Base-by-base conservation (phyloP, 2,329 filamentous ascomycete species). In the Neurospora sp. region DNA sequence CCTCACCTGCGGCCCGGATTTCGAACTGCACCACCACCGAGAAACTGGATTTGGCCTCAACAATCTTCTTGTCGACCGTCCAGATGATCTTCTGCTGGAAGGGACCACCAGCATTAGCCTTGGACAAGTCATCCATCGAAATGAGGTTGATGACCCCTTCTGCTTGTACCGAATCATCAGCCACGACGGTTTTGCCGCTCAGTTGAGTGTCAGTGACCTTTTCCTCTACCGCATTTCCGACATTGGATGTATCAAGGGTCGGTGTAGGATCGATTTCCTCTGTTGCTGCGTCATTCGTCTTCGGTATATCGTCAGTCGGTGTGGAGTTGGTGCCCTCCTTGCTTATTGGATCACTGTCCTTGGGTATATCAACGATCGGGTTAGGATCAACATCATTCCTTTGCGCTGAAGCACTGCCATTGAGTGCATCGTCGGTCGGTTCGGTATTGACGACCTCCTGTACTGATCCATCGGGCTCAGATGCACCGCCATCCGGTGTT, bases 401-500 rank as follows among this genome's bases (percentile, higher is more conserved):
- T 6, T 43, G 15, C 40, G 17, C 15, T 17, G 40, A 43, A 43
- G 40, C 40, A 43, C 17, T 17, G 40, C 17, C 40, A 8, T n/a
- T 43, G 3, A n/a, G 17, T 43, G 40, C 40, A 43, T 43, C 40
- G 17, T n/a, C 40, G 6, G 40, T n/a, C 40, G 40, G 40, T 43
- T 43, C 40, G 40, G n/a, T 10, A 40, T 40, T 40, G 17, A 43
- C 40, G 17, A 8, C 17, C 17, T 43, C 40, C 6, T 43, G 40
- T 43, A n/a, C 40, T 43, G 40, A 43, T 43, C 17, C 40, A 43
- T 8, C 40, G 40, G 17, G 0, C 6, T 3, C 6, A 17, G 40
- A 8, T 43, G 40, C 3, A 43, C 1, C 40, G 8, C 19, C 19
- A 10, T 17, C 0, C 6, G 23, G 0, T 17, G 6, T 57, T 0